phyloP scores from a whole-genome alignment of 441 rosid species.

The Sinapis alba region DNA sequence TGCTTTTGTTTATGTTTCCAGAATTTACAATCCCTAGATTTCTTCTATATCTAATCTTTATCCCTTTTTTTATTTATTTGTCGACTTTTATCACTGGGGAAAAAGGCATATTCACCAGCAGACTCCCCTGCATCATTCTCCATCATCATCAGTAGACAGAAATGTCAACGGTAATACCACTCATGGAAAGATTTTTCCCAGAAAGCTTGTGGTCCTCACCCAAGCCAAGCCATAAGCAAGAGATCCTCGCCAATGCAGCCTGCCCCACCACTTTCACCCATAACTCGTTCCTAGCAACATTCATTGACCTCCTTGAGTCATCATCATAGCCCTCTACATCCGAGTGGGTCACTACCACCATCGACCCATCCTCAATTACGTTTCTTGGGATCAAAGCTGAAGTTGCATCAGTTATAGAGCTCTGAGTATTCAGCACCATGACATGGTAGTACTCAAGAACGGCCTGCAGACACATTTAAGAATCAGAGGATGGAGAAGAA shows the following conservation, averaged over 20 bases:
- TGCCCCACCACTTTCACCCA: conserved; percentile 78
- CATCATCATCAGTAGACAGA: conserved; percentile 64
- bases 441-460: conserved; percentile 74
- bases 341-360: conserved; percentile 76
- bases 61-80: conserved; percentile 16
- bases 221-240: conserved; percentile 78
- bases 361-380: conserved; percentile 72
- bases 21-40: conserved; percentile 40
- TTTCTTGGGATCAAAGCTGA: conserved; percentile 43
- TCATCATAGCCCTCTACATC: conserved; percentile 81
- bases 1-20: not conserved
- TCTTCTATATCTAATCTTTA: conserved; percentile 26
- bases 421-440: conserved; percentile 40
- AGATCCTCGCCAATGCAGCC: conserved; percentile 82
- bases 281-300: conserved; percentile 49
- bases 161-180: conserved; percentile 82
- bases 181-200: conserved; percentile 49
- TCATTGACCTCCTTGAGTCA: conserved; percentile 42
- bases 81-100: conserved; percentile 8
- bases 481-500: not conserved
- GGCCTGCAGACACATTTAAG: conserved; percentile 55
- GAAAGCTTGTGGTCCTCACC: conserved; percentile 59
- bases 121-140: conserved; percentile 24
- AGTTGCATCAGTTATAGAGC: conserved; percentile 21
- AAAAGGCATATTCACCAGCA: conserved; percentile 27